Evolutionary conservation across 257 asterid genomes (phyloP), one percentile per base, ranked within the genome.

Genomic region (Petunia secreta): DNA sequence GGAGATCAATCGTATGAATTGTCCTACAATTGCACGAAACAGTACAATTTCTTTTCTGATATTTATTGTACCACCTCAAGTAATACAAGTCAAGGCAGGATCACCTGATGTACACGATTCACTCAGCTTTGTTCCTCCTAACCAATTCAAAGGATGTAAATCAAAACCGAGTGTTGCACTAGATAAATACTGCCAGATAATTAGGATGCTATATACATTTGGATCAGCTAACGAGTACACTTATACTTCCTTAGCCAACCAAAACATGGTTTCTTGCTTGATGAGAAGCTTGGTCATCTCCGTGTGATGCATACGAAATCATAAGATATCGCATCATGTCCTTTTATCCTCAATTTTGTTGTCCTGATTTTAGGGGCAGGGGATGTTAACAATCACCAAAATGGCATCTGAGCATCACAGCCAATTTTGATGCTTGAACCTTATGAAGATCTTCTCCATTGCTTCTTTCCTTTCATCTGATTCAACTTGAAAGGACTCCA

Each of bases 401-500:
- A 52, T 36, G 78, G 62, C 62, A 73, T 82, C 77, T 44, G 68
- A 34, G 6, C 71, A 54, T 44, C 15, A 34, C 59, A 75, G 44
- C 50, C 52, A n/a, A 69, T 73, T 71, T 40, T 1, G 8, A 81
- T 85, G 84, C 74, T 58, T 79, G 84, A 80, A 41, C 44, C 68
- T 91, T 87, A 92, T 0, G 99, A 91, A 50, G 96, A 85, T 86
- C 98, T 89, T 75, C 94, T 90, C 99, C 98, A 92, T 58, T 89
- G 92, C 73, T 91, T 93, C 88, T 84, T 90, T 7, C 94, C 96
- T 75, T 93, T 95, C 80, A 88, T 92, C 87, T 91, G 98, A 79
- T 91, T 86, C 85, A 96, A 89, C 85, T 94, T 96, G 89, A 96
- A 96, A 16, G 98, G 99, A 78, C 98, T 96, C 99, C 99, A 96